phyloP scores from a whole-genome alignment of 2,329 filamentous ascomycete genomes.

The Colletotrichum musicola region DNA sequence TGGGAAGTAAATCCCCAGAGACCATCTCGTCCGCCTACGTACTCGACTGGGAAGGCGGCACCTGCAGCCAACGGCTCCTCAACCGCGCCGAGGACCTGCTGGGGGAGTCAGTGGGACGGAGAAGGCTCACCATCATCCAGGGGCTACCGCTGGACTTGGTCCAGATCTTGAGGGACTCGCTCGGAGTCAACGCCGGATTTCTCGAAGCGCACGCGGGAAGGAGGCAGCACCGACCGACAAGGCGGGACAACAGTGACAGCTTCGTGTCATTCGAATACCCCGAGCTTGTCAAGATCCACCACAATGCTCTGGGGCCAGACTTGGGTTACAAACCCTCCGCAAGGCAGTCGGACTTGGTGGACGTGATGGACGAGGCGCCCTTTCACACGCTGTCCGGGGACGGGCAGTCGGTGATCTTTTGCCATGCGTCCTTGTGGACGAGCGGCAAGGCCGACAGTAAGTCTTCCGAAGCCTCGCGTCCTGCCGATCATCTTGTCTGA shows the following conservation, averaged over 20 bases:
- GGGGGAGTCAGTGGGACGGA: conserved; percentile 33
- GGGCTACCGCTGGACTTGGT: conserved; percentile 36
- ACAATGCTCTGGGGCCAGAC: neutral
- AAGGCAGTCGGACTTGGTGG: conserved; percentile 36
- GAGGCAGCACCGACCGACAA: conserved; percentile 43
- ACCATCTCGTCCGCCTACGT: conserved; percentile 33
- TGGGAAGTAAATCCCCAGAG: conserved; percentile 35
- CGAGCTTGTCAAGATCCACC: conserved; percentile 43
- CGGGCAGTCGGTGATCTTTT: conserved; percentile 46
- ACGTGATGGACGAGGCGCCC: conserved; percentile 40
- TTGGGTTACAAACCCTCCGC: conserved; percentile 16
- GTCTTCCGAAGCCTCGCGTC: neutral
- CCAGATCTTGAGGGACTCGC: conserved; percentile 41
- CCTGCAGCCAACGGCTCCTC: conserved; percentile 31
- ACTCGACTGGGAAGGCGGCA: conserved; percentile 33
- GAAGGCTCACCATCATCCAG: conserved; percentile 35
- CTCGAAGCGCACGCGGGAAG: conserved; percentile 47
- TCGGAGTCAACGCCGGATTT: conserved; percentile 47
- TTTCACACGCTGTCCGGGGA: conserved; percentile 39
- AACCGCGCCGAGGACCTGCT: conserved; percentile 34
- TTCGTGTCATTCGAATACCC: conserved; percentile 48
- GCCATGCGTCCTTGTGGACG: conserved; percentile 51
- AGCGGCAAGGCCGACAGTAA: conserved; percentile 41
- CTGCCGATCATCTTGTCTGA: conserved; percentile 5
- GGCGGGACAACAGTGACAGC: conserved; percentile 13